Evolutionary conservation across 2,329 filamentous ascomycete species (phyloP), one percentile per base, ranked within the genome.

Genomic region (Myriosclerotinia curreyana): DNA sequence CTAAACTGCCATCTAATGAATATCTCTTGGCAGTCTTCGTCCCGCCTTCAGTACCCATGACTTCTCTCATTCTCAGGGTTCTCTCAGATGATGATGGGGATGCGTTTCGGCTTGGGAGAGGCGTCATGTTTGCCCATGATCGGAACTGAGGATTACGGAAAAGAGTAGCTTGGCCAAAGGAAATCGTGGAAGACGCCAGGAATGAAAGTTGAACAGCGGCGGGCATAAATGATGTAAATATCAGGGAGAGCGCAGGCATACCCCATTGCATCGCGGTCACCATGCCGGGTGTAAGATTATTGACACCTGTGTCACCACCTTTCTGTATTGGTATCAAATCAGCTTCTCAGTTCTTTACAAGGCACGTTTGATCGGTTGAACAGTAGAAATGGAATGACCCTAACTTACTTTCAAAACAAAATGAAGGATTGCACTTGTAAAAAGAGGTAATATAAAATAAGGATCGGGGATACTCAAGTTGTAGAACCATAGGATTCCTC

Each of bases 381-480:
- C 31, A 5, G n/a, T 28, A 14, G 8, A 60, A 58, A 46, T 49
- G 38, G 9, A 49, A 54, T 15, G 61, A 56, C 2, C 1, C 15
- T 22, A 53, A 65, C 71, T 50, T 66, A 75, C 73, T 38, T 65
- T 71, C n/a, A 75, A 55, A 25, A 74, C 62, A 51, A 50, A 59
- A 85, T 82, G 36, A 79, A 69, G 69, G 82, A 83, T 75, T 89
- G 82, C 62, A 85, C 86, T 82, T 3, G 86, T 85, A 1, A 81
- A 64, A 3, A 85, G 67, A 1, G 95, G 95, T 40, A 98, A 78
- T 49, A 95, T 75, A 70, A 85, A 94, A 71, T 82, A 88, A 0
- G 95, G 94, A 76, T 99, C 95, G 2, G 84, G 76, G 28, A 86
- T 74, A 0, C 91, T 88, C 67, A 99, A 77, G 75, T 98, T 90